Evolutionary conservation across 495 filamentous ascomycete species (phyloP).

Genomic region (Hyphodiscus hymeniophilus): DNA sequence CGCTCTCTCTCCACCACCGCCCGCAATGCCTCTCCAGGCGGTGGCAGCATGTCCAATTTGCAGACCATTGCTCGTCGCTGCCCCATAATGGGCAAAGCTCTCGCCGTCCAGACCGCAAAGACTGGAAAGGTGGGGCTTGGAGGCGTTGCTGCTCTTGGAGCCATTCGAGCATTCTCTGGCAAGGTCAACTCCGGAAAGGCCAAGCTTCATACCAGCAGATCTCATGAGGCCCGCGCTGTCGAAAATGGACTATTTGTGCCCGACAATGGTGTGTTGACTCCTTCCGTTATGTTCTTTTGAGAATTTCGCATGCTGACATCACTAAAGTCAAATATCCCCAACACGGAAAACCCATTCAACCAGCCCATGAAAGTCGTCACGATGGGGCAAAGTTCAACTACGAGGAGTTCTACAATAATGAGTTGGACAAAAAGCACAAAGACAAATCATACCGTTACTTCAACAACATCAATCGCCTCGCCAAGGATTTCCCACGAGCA

Average conservation of each 20-base stretch:
- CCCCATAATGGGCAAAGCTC: conserved; percentile 96
- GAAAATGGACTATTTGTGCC: conserved; percentile 52
- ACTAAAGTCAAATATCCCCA: conserved; percentile 11
- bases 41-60: conserved; percentile 92
- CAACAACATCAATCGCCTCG: conserved; percentile 99
- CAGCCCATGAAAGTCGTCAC: conserved; percentile 6
- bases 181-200: conserved; percentile 50
- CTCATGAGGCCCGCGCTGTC: conserved; percentile 63
- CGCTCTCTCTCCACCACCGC: conserved; percentile 76
- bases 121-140: conserved; percentile 34
- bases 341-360: conserved; percentile 14
- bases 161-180: conserved; percentile 35
- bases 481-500: conserved; percentile 90
- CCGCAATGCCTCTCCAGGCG: conserved; percentile 61
- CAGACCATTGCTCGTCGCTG: conserved; percentile 91
- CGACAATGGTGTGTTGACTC: conserved; percentile 45
- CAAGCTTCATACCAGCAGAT: conserved; percentile 68
- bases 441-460: conserved; percentile 99
- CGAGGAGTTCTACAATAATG: conserved; percentile 74
- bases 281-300: not conserved
- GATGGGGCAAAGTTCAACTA: conserved; percentile 68
- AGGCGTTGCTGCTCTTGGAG: conserved; percentile 34
- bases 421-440: conserved; percentile 97
- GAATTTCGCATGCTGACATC: conserved; percentile 11
- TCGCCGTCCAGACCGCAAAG: conserved; percentile 74